phyloP scores from a whole-genome alignment of 2,329 filamentous ascomycete genomes.

The Blastomyces percursus region DNA sequence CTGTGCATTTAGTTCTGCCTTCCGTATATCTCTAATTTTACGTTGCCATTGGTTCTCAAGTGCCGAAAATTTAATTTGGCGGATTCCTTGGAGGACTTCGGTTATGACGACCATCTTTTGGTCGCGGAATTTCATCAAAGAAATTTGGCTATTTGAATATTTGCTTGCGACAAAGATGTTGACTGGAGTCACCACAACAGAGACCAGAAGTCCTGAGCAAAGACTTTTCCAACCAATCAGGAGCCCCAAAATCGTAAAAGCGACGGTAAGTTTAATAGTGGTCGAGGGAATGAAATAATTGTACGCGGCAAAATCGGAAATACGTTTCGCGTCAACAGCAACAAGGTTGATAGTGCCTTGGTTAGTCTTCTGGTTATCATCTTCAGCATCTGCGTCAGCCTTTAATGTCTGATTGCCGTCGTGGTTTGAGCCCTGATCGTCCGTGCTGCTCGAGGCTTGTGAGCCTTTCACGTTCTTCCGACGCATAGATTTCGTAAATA shows the following conservation, averaged over 20 bases:
- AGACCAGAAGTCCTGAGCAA: constrained; percentile 52
- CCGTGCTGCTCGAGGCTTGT: constrained; percentile 31
- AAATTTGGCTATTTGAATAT: constrained; percentile 55
- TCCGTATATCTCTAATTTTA: constrained; percentile 54
- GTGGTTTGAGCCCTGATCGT: constrained; percentile 16
- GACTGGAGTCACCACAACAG: constrained; percentile 54
- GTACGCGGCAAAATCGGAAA: constrained; percentile 57
- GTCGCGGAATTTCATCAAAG: constrained; percentile 65
- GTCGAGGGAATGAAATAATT: constrained; percentile 56
- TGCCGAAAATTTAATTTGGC: constrained; percentile 76
- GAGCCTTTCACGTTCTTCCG: constrained; percentile 62
- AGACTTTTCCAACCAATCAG: constrained; percentile 63
- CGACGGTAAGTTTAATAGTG: constrained; percentile 53
- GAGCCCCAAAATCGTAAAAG: constrained; percentile 53
- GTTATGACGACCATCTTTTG: constrained; percentile 64
- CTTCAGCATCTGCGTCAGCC: constrained; percentile 27
- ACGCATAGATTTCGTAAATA: constrained; percentile 67
- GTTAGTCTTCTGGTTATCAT: constrained; percentile 45
- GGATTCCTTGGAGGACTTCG: constrained; percentile 66
- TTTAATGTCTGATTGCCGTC: constrained; percentile 23
- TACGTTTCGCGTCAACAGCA: constrained; percentile 60
- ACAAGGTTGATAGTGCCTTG: constrained; percentile 69
- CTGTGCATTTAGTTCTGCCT: constrained; percentile 54
- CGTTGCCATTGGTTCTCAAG: constrained; percentile 63
- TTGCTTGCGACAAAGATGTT: constrained; percentile 57